Evolutionary conservation across 306 rosid species (phyloP).

Genomic region (Medicago lupulina): DNA sequence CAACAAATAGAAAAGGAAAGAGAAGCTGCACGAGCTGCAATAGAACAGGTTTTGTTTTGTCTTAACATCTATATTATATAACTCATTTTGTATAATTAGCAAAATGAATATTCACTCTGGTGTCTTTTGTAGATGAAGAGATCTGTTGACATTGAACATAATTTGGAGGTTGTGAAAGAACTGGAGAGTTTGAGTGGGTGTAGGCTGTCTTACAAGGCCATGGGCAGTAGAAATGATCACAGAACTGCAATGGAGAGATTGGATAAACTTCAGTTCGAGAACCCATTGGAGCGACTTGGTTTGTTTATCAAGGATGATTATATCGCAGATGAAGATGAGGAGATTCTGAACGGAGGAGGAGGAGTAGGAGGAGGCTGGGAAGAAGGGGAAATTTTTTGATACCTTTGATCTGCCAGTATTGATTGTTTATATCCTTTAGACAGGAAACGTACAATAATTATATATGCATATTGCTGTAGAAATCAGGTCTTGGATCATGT

Average conservation of each 20-base stretch:
- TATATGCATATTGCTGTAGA: slow-evolving; percentile 46
- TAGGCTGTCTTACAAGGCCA: slow-evolving; percentile 39
- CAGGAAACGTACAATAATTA: slow-evolving; percentile 36
- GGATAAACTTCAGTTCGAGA: slow-evolving; percentile 47
- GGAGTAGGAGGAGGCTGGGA: slow-evolving; percentile 42
- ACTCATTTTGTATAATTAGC: neutral
- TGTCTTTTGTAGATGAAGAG: slow-evolving; percentile 61
- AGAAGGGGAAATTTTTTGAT: slow-evolving; percentile 69
- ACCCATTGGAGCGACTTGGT: slow-evolving; percentile 80
- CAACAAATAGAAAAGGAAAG: slow-evolving; percentile 73
- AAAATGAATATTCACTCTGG: neutral
- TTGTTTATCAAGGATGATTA: slow-evolving; percentile 74
- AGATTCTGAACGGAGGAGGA: slow-evolving; percentile 41
- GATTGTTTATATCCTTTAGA: slow-evolving; percentile 43
- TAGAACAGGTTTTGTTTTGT: slow-evolving; percentile 63
- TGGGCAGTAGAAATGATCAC: slow-evolving; percentile 35
- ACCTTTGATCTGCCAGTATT: slow-evolving; percentile 37
- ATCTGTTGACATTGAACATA: slow-evolving; percentile 72
- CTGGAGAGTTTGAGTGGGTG: slow-evolving; percentile 72
- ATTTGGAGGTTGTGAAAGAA: slow-evolving; percentile 63
- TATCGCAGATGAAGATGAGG: slow-evolving; percentile 62
- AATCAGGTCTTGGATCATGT: slow-evolving; percentile 23
- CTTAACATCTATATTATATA: neutral
- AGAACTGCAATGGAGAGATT: slow-evolving; percentile 35
- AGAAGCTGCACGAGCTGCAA: slow-evolving; percentile 80